A percentile compares a stretch with the other conserved stretches of the same genome.
Evolutionary conservation across 176 grass and related monocot species (phyloP).

Genomic region (Musa acuminata): DNA sequence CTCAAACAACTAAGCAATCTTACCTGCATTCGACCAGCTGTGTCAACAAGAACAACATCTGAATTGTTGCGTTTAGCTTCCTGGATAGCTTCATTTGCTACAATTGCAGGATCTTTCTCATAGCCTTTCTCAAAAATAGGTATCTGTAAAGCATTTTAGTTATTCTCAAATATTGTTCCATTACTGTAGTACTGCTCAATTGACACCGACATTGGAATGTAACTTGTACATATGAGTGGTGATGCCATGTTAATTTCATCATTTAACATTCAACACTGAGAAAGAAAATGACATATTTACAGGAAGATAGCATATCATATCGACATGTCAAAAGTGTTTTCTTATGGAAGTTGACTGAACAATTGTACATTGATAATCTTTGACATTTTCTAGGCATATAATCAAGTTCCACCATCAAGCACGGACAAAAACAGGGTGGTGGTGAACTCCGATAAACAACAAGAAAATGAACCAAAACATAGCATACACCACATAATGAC

Average conservation of each 20-base stretch:
- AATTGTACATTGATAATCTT: too few relatives aligned
- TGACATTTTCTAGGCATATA: too few relatives aligned
- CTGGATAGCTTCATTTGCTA: constrained; percentile 88
- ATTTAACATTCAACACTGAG: neutral
- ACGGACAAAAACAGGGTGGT: too few relatives aligned
- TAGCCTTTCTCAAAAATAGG: constrained; percentile 97
- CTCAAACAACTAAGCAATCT: neutral
- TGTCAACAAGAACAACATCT: constrained; percentile 89
- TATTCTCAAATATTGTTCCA: neutral
- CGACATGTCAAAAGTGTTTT: too few relatives aligned
- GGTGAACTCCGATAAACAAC: too few relatives aligned
- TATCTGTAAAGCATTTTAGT: constrained; percentile 35
- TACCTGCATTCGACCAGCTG: constrained; percentile 89
- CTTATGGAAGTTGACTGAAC: too few relatives aligned
- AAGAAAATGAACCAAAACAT: neutral
- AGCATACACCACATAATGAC: neutral
- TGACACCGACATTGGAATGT: neutral
- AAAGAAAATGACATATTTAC: neutral
- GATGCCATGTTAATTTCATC: neutral
- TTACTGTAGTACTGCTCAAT: neutral
- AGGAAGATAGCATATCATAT: too few relatives aligned
- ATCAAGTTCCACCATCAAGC: too few relatives aligned
- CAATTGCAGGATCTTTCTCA: constrained; percentile 86
- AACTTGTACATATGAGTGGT: neutral
- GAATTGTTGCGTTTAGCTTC: constrained; percentile 69